A percentile compares a stretch with the other conserved stretches of the same genome.
Conservation (phyloP, 1,139 yeast species). For the Taphrina communis region DNA sequence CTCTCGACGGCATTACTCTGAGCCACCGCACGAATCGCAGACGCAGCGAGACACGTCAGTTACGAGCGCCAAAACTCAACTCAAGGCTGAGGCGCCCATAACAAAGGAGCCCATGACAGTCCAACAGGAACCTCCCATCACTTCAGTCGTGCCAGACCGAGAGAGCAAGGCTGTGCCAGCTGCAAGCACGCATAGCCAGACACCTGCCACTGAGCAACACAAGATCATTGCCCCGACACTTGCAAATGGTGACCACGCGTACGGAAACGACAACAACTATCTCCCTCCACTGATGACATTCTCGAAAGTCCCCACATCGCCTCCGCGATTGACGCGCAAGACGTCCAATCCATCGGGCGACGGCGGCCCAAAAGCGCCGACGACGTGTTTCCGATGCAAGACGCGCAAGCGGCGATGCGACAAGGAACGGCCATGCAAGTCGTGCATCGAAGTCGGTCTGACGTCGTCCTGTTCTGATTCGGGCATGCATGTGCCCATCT, state of each 20-base stretch:
- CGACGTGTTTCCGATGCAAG: conserved; percentile 37
- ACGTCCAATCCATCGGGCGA: neutral
- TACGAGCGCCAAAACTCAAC: neutral
- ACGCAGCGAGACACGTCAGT: neutral
- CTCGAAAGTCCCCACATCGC: conserved; percentile 3
- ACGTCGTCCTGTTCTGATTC: conserved; percentile 23
- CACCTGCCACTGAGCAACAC: no score
- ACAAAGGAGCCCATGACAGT: neutral
- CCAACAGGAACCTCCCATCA: neutral
- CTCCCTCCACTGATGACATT: conserved; percentile 15
- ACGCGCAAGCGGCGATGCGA: conserved; percentile 31
- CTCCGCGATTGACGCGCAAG: neutral
- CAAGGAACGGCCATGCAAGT: conserved; percentile 31
- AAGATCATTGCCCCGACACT: neutral
- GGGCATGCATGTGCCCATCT: conserved; percentile 4
- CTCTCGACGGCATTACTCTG: conserved; percentile 1
- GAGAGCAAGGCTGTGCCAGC: neutral
- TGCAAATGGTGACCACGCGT: neutral
- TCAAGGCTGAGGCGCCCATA: neutral
- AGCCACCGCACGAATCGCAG: neutral
- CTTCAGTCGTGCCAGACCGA: neutral
- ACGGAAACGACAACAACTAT: conserved; percentile 13
- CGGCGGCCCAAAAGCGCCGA: conserved; percentile 3
- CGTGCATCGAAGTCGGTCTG: conserved; percentile 21
- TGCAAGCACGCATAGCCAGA: no score